Conservation (phyloP, 2,329 filamentous ascomycete species). For the Aspergillus intermedius region DNA sequence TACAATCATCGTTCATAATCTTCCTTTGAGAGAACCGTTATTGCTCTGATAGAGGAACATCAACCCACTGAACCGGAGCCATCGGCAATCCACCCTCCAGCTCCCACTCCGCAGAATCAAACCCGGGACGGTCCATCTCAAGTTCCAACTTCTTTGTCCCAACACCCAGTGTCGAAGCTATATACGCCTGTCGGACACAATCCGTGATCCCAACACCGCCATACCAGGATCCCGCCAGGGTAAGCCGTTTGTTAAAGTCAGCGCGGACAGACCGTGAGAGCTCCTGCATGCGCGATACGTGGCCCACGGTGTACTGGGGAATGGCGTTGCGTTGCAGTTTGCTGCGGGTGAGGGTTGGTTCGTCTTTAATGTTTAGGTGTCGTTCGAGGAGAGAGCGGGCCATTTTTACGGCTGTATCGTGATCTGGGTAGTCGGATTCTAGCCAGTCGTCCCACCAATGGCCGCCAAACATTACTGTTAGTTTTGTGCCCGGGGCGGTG, state of each 20-base stretch:
- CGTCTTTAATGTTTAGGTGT: slow-evolving; percentile 64
- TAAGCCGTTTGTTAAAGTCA: slow-evolving; percentile 57
- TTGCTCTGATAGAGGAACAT: slow-evolving; percentile 6
- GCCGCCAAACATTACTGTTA: slow-evolving; percentile 92
- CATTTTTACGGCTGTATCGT: slow-evolving; percentile 61
- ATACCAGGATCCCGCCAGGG: slow-evolving; percentile 55
- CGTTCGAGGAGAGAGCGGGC: slow-evolving; percentile 63
- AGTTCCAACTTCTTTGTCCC: slow-evolving; percentile 22
- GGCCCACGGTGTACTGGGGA: slow-evolving; percentile 81
- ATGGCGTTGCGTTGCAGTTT: slow-evolving; percentile 67
- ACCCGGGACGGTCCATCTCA: slow-evolving; percentile 8
- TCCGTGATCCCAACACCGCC: slow-evolving; percentile 47
- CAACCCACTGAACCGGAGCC: slow-evolving; percentile 16
- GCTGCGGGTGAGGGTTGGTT: slow-evolving; percentile 56
- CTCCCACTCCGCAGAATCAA: slow-evolving; percentile 18
- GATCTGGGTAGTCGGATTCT: slow-evolving; percentile 51
- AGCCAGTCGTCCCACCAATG: slow-evolving; percentile 74
- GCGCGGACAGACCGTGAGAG: slow-evolving; percentile 51
- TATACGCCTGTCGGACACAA: slow-evolving; percentile 51
- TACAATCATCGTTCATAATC: not conserved
- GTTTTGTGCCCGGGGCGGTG: slow-evolving; percentile 62
- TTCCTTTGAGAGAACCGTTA: slow-evolving; percentile 2
- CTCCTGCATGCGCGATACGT: slow-evolving; percentile 55
- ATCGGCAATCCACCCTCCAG: slow-evolving; percentile 26
- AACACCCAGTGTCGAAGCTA: slow-evolving; percentile 43